Base-by-base conservation (phyloP, 2,329 filamentous ascomycete genomes). In the Penicillium sp. region DNA sequence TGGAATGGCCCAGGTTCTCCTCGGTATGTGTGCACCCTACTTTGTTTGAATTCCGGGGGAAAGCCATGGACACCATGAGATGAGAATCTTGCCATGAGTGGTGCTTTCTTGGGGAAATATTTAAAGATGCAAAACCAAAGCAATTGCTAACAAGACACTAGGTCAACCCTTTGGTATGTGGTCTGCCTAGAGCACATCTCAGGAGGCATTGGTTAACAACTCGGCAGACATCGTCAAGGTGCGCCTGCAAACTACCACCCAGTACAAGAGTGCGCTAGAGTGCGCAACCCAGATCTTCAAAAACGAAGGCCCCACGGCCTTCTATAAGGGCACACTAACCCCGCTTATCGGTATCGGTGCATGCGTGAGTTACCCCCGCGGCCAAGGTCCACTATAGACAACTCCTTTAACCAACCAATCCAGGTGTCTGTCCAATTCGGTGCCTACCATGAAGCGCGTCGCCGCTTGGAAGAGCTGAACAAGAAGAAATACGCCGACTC, bases 281-380 rank as follows among this genome's bases (percentile, higher is more conserved):
- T 91, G 90, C 65, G 94, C 93, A 8, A 83, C 83, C 51, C 86
- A 89, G 62, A 97, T 99, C 79, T 91, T 91, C 78, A 87, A 86
- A 69, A 88, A 91, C 70, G 94, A 99, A 76, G 94, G 94, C 1
- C 83, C 92, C 2, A 79, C 90, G 13, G 94, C 94, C 57, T 99
- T 99, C 81, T 99, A 99, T 86, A 99, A 99, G 79, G 94, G 94
- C 70, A 97, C 94, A 0, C 82, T 99, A 56, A 97, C 94, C 6
- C 94, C 94, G 0, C 83, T 99, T 55, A 85, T 99, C 57, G 94
- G 94, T 66, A 97, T 99, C 72, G 94, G 94, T 67, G 94, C 94
- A 66, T 99, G 94, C 75, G 93, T 94, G 73, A 71, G 78, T 72
- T 35, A n/a, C 43, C 27, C 31, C 33, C 39, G 29, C 23, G 41